Percentiles rank a stretch among this genome's conserved stretches.
These are phyloP conservation scores for Pyrenula aspistea DNA, from an alignment of 495 filamentous ascomycete genomes.

Conservation along the genomic window DNA sequence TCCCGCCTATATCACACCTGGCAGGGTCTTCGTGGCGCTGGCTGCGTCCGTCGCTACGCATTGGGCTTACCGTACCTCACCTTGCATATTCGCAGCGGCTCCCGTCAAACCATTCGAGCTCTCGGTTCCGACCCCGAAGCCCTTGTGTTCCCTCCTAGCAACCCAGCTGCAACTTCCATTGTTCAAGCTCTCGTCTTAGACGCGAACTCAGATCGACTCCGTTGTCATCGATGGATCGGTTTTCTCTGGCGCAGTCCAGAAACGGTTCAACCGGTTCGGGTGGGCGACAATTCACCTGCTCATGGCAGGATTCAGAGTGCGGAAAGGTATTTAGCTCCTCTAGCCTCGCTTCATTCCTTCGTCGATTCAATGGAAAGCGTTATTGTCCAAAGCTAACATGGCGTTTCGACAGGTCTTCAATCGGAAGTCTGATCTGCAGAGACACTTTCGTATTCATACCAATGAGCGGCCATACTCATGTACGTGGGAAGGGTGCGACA, in stretches of 20 bases:
- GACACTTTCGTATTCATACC: constrained; percentile 83
- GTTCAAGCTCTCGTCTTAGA: neutral
- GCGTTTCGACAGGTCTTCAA: constrained; percentile 60
- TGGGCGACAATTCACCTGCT: neutral
- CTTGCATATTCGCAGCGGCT: neutral
- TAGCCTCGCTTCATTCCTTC: neutral
- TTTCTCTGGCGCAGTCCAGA: neutral
- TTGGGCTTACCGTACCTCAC: neutral
- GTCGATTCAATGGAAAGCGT: neutral
- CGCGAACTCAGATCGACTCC: neutral
- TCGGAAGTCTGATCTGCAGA: constrained; percentile 81
- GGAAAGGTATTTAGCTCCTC: neutral
- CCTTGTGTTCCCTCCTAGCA: neutral
- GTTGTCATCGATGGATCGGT: neutral
- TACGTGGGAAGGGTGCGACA: constrained; percentile 55
- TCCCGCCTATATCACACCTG: neutral
- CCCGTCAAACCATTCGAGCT: neutral
- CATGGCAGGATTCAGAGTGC: neutral
- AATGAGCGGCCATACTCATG: constrained; percentile 79
- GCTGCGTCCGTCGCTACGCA: neutral
- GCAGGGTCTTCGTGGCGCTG: no score
- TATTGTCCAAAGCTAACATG: neutral
- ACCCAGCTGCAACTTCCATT: neutral
- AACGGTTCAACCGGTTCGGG: neutral
- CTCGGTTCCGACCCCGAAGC: neutral